Base-by-base conservation (phyloP, 2,329 filamentous ascomycete genomes). In the Xylogone sp. region DNA sequence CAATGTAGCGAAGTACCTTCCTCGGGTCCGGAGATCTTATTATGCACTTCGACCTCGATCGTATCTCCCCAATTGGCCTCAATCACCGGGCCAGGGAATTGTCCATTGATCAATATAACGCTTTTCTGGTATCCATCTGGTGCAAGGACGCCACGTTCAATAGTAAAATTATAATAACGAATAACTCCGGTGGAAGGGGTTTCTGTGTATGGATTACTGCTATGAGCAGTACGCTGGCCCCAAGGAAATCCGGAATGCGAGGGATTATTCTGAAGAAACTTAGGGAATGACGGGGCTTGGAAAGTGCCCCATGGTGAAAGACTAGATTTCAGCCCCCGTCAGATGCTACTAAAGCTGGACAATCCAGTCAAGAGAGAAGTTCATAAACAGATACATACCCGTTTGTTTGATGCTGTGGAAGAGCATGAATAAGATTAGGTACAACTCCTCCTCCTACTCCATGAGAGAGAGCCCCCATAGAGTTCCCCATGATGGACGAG, bases 11-110 rank as follows among this genome's bases (percentile, higher is more conserved):
- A 63, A 62, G 58, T 72, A 21, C 65, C 62, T 53, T 70, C 64
- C 43, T 62, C 53, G 8, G 61, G 60, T 27, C 62, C 67, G 13
- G 73, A 79, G 12, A 91, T 80, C 46, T 83, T 79, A 68, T 94
- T 94, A 67, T 81, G 77, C 50, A 92, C 77, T 24, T 82, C 84
- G 43, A 90, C 80, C 49, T 87, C 70, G 44, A 83, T 75, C 3
- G 50, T 60, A 50, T 71, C 69, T 19, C 67, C 68, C 64, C 64
- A 69, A 52, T 70, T 69, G 1, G 68, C 68, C 46, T 69, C 65
- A 18, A 71, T 67, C 2, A 56, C 24, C 9, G 68, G 68, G 4
- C 68, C 68, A 6, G 68, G 69, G 42, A 63, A 69, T 48, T 63
- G 59, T 0, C 63, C 66, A 45, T 71, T 71, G 27, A 71, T 58